Conservation (phyloP, 2,329 filamentous ascomycete species). For the Anisogramma anomala region DNA sequence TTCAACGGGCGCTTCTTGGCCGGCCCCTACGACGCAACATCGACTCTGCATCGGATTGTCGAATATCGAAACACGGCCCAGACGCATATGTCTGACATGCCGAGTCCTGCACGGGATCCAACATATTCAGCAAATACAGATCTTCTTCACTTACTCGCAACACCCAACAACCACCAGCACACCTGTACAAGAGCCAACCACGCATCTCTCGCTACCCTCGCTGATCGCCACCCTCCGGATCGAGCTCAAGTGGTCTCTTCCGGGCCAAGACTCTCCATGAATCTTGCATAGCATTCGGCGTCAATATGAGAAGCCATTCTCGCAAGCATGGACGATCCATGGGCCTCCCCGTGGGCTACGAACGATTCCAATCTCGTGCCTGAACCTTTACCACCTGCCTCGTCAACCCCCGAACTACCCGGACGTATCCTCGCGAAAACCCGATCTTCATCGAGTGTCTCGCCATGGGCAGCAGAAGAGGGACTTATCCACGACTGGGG, state of each 20-base stretch:
- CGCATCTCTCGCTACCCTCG: too few species aligned
- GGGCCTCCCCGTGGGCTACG: slow-evolving; percentile 48
- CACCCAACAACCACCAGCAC: neutral
- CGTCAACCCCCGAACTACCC: slow-evolving; percentile 23
- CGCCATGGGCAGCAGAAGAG: slow-evolving; percentile 32
- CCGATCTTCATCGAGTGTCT: slow-evolving; percentile 21
- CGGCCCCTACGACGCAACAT: neutral
- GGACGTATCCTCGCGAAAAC: slow-evolving; percentile 21
- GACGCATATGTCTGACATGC: neutral
- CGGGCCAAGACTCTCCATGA: slow-evolving; percentile 5
- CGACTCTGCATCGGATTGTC: slow-evolving; percentile 2
- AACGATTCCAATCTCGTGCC: slow-evolving; percentile 19
- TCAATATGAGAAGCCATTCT: slow-evolving; percentile 16
- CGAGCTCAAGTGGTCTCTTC: neutral
- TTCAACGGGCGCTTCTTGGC: neutral
- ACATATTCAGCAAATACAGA: neutral
- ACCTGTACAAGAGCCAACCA: neutral
- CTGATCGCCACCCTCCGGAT: too few species aligned
- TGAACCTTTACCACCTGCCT: slow-evolving; percentile 31
- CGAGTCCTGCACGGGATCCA: neutral
- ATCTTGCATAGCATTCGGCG: slow-evolving; percentile 1
- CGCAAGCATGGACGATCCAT: slow-evolving; percentile 49
- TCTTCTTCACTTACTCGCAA: neutral
- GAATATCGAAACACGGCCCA: slow-evolving; percentile 5
- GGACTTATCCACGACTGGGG: slow-evolving; percentile 28